Conservation (phyloP, 1,139 yeast species). For the Cylindricascospora bacillispora region DNA sequence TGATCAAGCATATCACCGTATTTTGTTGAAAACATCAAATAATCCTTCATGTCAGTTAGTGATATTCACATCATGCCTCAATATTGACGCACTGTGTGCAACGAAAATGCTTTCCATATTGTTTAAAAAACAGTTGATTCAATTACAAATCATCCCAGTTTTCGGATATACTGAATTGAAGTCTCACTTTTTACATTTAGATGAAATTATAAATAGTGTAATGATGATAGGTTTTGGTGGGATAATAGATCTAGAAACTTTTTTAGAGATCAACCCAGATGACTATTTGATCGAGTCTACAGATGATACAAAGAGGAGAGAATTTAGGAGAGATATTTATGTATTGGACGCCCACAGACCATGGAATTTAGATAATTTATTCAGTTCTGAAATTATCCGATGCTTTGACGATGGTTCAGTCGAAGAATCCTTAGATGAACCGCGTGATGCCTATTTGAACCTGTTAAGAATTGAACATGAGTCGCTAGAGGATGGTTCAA, state of each 20-base stretch:
- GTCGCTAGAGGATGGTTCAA: slow-evolving; percentile 35
- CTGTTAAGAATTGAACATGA: slow-evolving; percentile 31
- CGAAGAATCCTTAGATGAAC: slow-evolving; percentile 40
- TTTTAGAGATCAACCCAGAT: slow-evolving; percentile 52
- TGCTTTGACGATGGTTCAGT: slow-evolving; percentile 85
- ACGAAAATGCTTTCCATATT: slow-evolving; percentile 61
- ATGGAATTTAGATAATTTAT: slow-evolving; percentile 87
- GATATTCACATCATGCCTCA: slow-evolving; percentile 79
- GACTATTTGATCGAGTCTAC: slow-evolving; percentile 31
- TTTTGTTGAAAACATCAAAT: slow-evolving; percentile 52
- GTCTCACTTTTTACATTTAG: slow-evolving; percentile 48
- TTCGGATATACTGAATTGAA: slow-evolving; percentile 80
- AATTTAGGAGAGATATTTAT: slow-evolving; percentile 44
- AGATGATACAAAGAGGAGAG: slow-evolving; percentile 12
- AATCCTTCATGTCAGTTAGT: slow-evolving; percentile 86
- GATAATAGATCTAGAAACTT: slow-evolving; percentile 71
- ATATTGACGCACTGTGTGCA: slow-evolving; percentile 87
- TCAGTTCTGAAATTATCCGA: slow-evolving; percentile 67
- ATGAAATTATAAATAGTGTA: slow-evolving; percentile 65
- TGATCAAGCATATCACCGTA: slow-evolving; percentile 44
- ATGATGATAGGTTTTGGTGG: slow-evolving; percentile 92
- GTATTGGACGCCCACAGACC: slow-evolving; percentile 90
- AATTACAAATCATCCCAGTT: slow-evolving; percentile 85
- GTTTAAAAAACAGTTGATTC: slow-evolving; percentile 70
- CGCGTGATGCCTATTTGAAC: slow-evolving; percentile 42